Conservation (phyloP, 2,329 filamentous ascomycete genomes). For the Tolypocladium guangdongense region DNA sequence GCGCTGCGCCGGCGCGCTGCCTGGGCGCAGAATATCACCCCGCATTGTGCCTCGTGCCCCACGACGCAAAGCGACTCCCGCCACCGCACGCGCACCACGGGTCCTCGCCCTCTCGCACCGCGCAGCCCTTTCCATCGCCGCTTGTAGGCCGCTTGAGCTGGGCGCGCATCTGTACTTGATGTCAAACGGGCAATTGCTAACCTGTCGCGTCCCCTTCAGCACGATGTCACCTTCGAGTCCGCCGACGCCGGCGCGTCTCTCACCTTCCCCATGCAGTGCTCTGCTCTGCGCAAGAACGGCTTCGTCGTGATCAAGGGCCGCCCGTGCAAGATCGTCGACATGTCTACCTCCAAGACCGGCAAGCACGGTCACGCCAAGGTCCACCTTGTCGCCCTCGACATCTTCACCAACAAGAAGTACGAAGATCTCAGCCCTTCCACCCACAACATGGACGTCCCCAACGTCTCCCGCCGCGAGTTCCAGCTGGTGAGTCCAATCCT, state of each 20-base stretch:
- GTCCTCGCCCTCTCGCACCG: slow-evolving; percentile 5
- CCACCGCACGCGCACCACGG: slow-evolving; percentile 2
- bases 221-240: slow-evolving; percentile 72
- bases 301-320: slow-evolving; percentile 97
- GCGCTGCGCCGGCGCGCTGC: slow-evolving; percentile 11
- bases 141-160: not conserved
- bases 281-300: slow-evolving; percentile 98
- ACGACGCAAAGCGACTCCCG: slow-evolving; percentile 14
- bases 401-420: slow-evolving; percentile 99
- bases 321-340: slow-evolving; percentile 99
- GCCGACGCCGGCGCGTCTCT: slow-evolving; percentile 91
- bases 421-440: slow-evolving; percentile 98
- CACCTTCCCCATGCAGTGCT: slow-evolving; percentile 98
- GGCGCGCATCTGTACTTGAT: not conserved
- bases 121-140: not conserved
- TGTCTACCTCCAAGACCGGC: slow-evolving; percentile 99
- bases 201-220: slow-evolving; percentile 27
- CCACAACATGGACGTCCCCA: slow-evolving; percentile 95
- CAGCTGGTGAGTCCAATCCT: slow-evolving; percentile 65
- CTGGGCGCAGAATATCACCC: slow-evolving; percentile 29
- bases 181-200: not conserved
- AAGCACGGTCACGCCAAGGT: slow-evolving; percentile 99
- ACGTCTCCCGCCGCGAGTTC: slow-evolving; percentile 83
- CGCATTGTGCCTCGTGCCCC: slow-evolving; percentile 32
- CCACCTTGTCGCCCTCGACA: slow-evolving; percentile 93